Evolutionary conservation across 768 basidiomycete genomes (phyloP).

Genomic region (Suillus decipiens): DNA sequence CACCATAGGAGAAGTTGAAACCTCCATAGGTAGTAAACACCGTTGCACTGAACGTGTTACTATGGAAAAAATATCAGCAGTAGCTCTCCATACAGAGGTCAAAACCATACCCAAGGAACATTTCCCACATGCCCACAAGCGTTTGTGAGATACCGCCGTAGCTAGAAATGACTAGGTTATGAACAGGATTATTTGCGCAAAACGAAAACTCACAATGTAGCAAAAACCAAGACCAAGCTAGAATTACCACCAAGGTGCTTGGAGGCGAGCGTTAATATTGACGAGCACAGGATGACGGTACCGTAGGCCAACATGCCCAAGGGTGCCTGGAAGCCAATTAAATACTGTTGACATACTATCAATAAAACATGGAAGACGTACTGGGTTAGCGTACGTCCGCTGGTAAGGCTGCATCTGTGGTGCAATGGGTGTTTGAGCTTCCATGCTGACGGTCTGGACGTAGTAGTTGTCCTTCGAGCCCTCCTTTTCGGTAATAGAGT

Average conservation of each 20-base stretch:
- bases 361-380: slow-evolving; percentile 8
- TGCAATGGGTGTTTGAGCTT: slow-evolving; percentile 15
- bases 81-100: background rate
- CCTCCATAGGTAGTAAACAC: slow-evolving; percentile 32
- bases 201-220: slow-evolving; percentile 24
- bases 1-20: slow-evolving; percentile 31
- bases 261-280: slow-evolving; percentile 26
- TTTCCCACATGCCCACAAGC: slow-evolving; percentile 34
- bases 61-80: slow-evolving; percentile 16
- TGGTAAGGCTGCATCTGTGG: slow-evolving; percentile 28
- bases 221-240: slow-evolving; percentile 31
- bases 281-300: slow-evolving; percentile 32
- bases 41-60: slow-evolving; percentile 30
- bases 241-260: slow-evolving; percentile 17
- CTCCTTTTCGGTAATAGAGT: slow-evolving; percentile 26
- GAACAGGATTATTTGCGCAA: background rate
- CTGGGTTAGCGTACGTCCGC: slow-evolving; percentile 29
- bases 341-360: slow-evolving; percentile 3
- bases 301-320: slow-evolving; percentile 32
- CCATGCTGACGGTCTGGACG: slow-evolving; percentile 27
- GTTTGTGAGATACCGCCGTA: slow-evolving; percentile 34
- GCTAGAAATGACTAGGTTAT: slow-evolving; percentile 16
- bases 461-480: slow-evolving; percentile 25
- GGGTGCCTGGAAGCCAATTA: slow-evolving; percentile 21
- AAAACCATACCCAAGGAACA: slow-evolving; percentile 30